Evolutionary conservation across 2,329 filamentous ascomycete genomes (phyloP), one percentile per base, ranked within the genome.

Genomic region (Cladobotryum mycophilum): DNA sequence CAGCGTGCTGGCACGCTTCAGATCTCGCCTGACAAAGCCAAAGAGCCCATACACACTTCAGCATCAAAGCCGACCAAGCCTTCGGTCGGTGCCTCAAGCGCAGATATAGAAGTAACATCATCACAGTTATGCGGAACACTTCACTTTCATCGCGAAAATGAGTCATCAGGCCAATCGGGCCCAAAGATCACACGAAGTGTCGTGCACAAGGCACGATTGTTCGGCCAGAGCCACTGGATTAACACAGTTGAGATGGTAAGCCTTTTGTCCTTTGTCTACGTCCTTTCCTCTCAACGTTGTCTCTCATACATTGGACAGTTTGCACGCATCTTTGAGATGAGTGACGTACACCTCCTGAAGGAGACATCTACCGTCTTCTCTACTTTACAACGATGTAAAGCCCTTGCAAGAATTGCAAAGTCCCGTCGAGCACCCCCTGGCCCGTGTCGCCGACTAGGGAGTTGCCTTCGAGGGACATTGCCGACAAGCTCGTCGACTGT

Each of bases 161-260:
- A 60, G 4, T 44, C 62, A 1, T 58, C 62, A 3, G 64, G 67
- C 8, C 60, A 69, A 20, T 41, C 56, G 0, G 60, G 65, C 3
- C 43, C 44, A 3, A 58, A 60, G 0, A 66, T 73, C 0, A 65
- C 63, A 2, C 71, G 72, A 7, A 70, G 70, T n/a, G 63, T 79
- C 8, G 68, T 72, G 17, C 76, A 80, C 54, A 84, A 84, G 58
- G 75, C 73, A 0, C 70, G 79, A 0, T 59, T 82, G 1, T 79
- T 81, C 57, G 80, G 80, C 1, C 74, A 74, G 57, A 80, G 76
- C 30, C 77, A 81, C 57, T 82, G 77, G 73, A 70, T 80, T n/a
- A 78, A 75, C 52, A 69, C 68, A 2, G 61, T 76, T 11, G 57
- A 66, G 0, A 55, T 78, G 41, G 76, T 80, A 58, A 60, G 71